Base-by-base conservation (phyloP, 495 filamentous ascomycete species). In the Bacidia gigantensis region DNA sequence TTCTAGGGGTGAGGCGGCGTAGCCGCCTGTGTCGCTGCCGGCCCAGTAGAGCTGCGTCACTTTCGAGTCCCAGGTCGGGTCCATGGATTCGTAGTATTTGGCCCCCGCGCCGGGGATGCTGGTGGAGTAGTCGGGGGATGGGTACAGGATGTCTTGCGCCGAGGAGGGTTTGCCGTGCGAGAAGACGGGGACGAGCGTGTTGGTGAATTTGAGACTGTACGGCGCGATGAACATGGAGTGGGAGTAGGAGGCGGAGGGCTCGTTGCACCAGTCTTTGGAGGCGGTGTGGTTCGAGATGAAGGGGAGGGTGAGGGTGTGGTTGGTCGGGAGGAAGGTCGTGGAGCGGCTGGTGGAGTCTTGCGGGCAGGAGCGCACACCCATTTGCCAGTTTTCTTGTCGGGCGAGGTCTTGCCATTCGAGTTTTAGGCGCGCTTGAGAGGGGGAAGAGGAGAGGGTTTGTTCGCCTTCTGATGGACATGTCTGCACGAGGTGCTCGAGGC, bases 11-110 rank as follows among this genome's bases (percentile, higher is more conserved):
- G 56, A 21, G 20, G 9, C 9, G 45, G 67, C 63, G 21, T 63
- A 62, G 10, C 67, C 70, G 18, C 74, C 74, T 1, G 74, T 76
- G 3, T 64, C 73, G 10, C 71, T 70, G 9, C 74, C 74, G 12
- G 69, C 65, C 74, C 74, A 77, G 57, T 76, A 72, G 3, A 76
- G 57, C 12, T 60, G 56, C 52, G 69, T 64, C 9, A 48, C 23
- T 46, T 73, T 74, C 38, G 60, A 24, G 2, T 65, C 58, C 72
- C 72, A 75, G 10, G 60, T 62, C 9, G 66, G 50, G 53, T 74
- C 73, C 35, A 63, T 41, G 1, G 57, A 38, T 0, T 56, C 46
- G 32, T 67, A 55, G 56, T 75, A 74, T 23, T 61, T 61, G 10
- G 32, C 10, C 10, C 20, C 7, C 2, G 49, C 46, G 41, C 72